Base-by-base conservation (phyloP, 106 monocot genomes). In the Triglochin maritima region DNA sequence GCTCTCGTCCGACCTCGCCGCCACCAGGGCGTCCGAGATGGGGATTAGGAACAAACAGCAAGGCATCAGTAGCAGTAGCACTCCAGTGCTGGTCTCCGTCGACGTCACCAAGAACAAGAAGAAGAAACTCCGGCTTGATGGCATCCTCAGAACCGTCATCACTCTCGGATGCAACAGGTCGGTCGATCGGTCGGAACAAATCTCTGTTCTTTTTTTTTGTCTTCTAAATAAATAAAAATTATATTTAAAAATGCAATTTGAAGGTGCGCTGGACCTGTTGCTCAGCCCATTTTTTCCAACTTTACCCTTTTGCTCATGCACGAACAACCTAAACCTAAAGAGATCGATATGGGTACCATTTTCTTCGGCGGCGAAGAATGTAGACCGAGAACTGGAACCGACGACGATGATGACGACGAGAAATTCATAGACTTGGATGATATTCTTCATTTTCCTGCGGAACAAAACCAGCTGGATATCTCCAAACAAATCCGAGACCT, bases 121-220 rank as follows among this genome's bases (percentile, higher is more conserved):
- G 79, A 68, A 91, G 47, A 74, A 82, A 77, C 62, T 91, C 65
- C 81, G 81, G 83, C 86, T 98, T 7, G 96, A 98, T 69, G 96
- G 91, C 13, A 86, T 98, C 61, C 59, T 98, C 9, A 74, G 96
- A 47, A 98, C 96, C 2, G 96, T 98, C 44, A 84, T 98, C 74
- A 84, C 86, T 7, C 91, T 91, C 44, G 83, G 80, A 3, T 98
- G 96, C 79, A 80, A 86, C 68, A 80, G 91, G 96, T 90, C n/a
- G n/a, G n/a, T n/a, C n/a, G n/a, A n/a, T n/a, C 42, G 66, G 9
- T 8, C 8, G 45, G 9, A 12, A 62, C 7, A 70, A 9, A 9
- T 14, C 29, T 70, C 70, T 49, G 12, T 17, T 60, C 11, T 71
- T 7, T 15, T 7, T 58, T 16, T 15, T 57, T 5, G 57, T 58